Conservation (phyloP, 345 rosid genomes). For the Populus davidiana region DNA sequence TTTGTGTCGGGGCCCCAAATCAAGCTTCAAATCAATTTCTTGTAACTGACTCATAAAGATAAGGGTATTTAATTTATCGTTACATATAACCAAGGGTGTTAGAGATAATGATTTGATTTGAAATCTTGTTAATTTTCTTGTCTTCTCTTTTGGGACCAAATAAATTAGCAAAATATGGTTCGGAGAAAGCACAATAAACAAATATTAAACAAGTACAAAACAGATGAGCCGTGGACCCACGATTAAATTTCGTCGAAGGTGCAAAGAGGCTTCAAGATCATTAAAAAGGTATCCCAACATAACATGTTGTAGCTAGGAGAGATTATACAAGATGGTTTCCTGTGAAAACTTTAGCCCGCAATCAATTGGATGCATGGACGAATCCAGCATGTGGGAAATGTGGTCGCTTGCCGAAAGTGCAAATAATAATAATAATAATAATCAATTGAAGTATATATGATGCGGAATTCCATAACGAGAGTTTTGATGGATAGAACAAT, state of each 20-base stretch:
- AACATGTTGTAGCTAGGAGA: no score
- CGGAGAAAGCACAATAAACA: background rate
- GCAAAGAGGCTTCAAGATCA: conserved; percentile 13
- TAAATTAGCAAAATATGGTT: no score
- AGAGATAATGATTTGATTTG: background rate
- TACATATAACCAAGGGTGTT: background rate
- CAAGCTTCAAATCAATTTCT: background rate
- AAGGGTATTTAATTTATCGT: no score
- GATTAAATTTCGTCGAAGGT: conserved; percentile 26
- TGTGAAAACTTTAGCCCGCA: background rate
- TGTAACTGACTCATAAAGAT: background rate
- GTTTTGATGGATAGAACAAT: no score
- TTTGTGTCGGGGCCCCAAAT: background rate
- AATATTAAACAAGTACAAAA: background rate
- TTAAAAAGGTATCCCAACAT: background rate
- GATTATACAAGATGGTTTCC: background rate
- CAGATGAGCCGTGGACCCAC: conserved; percentile 11
- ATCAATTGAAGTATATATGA: no score
- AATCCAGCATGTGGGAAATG: no score
- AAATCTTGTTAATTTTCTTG: background rate
- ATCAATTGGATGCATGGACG: no score
- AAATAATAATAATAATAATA: no score
- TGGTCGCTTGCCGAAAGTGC: no score
- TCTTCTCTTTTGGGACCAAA: background rate
- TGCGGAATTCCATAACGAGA: no score